Evolutionary conservation across 2,329 filamentous ascomycete species (phyloP).

Genomic region (Dactylonectria macrodidyma): DNA sequence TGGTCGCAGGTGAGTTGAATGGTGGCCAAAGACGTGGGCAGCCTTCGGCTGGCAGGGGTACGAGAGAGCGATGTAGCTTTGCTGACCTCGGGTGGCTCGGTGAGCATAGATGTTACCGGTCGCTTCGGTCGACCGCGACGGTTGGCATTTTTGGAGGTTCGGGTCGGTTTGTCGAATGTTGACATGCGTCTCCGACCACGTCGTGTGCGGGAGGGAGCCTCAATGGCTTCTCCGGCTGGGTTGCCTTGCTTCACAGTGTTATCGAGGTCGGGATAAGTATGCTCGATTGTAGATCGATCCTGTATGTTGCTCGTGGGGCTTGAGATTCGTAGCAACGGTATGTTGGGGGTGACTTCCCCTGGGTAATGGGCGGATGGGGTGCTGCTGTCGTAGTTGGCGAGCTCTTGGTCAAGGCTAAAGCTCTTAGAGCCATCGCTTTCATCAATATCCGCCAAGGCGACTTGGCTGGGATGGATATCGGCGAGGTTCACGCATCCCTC

Average conservation of each 20-base stretch:
- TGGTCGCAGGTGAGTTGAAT: conserved; percentile 33
- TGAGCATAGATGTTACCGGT: conserved; percentile 1
- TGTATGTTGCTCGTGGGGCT: conserved; percentile 10
- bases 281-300: background rate
- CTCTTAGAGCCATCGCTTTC: conserved; percentile 9
- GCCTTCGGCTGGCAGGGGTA: conserved; percentile 12
- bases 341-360: background rate
- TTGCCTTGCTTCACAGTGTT: conserved; percentile 11
- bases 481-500: conserved; percentile 37
- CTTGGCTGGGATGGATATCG: conserved; percentile 33
- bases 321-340: background rate
- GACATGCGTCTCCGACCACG: conserved; percentile 28
- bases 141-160: conserved; percentile 14
- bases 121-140: conserved; percentile 36
- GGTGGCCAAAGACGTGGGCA: conserved; percentile 21
- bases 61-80: conserved; percentile 20
- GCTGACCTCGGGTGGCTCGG: conserved; percentile 23
- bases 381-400: conserved; percentile 6
- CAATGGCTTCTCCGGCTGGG: background rate
- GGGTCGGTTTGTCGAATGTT: conserved; percentile 11
- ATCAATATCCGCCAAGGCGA: background rate
- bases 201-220: background rate
- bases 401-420: conserved; percentile 23
- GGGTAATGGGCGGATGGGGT: conserved; percentile 12
- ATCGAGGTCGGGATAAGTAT: conserved; percentile 34